Evolutionary conservation across 2,329 filamentous ascomycete species (phyloP).

Genomic region (Nigrospora osmanthi): DNA sequence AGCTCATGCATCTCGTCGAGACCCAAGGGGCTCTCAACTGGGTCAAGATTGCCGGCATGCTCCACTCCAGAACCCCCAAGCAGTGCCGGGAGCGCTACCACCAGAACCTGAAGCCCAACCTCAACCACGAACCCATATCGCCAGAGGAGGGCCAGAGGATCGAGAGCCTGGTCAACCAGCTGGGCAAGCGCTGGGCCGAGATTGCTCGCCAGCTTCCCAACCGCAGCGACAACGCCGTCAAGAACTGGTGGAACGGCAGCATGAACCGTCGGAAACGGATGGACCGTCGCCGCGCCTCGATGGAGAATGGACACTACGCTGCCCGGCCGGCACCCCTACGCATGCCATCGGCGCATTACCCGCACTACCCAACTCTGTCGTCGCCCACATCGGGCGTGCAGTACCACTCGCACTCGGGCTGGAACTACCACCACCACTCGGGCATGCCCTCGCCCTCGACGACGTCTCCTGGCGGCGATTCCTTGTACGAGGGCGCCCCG

Average conservation of each 20-base stretch:
- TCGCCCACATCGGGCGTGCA: conserved; percentile 7
- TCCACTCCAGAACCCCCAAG: conserved; percentile 77
- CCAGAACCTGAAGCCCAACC: conserved; percentile 76
- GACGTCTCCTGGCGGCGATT: conserved; percentile 41
- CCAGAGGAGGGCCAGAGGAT: conserved; percentile 65
- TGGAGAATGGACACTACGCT: conserved; percentile 1
- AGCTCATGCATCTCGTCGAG: conserved; percentile 62
- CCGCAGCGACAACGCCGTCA: conserved; percentile 89
- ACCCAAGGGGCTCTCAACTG: conserved; percentile 76
- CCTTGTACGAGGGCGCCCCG: conserved; percentile 45
- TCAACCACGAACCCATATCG: conserved; percentile 69
- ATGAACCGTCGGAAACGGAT: conserved; percentile 68
- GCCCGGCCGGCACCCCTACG: conserved; percentile 4
- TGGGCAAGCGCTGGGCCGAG: conserved; percentile 88
- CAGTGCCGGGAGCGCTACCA: conserved; percentile 93
- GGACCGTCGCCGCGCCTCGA: conserved; percentile 27
- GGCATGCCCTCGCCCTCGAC: conserved; percentile 21
- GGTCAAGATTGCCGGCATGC: conserved; percentile 73
- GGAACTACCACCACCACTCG: conserved; percentile 6
- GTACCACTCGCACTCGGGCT: conserved; percentile 7
- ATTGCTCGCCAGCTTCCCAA: conserved; percentile 77
- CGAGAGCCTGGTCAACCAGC: conserved; percentile 65
- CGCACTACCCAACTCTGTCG: conserved; percentile 10
- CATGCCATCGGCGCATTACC: conserved; percentile 11
- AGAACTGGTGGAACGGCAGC: conserved; percentile 97